A percentile compares a stretch with the other conserved stretches of the same genome.
phyloP scores from a whole-genome alignment of 805 yeast species.

The Barnettozyma pratensis region DNA sequence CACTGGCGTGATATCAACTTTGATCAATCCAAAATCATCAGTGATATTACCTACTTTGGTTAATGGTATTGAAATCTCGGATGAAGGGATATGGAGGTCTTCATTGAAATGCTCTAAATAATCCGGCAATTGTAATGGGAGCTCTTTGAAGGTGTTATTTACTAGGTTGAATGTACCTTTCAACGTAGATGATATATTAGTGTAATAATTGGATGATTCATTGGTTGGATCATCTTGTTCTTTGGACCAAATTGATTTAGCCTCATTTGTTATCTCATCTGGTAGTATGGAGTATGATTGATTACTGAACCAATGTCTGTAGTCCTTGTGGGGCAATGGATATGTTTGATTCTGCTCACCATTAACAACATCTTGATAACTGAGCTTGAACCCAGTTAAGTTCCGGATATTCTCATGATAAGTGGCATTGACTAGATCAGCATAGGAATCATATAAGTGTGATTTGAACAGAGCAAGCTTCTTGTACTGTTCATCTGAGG shows the following conservation, averaged over 20 bases:
- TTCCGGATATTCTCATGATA: conserved; percentile 58
- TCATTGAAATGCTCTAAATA: conserved; percentile 17
- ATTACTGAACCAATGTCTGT: conserved; percentile 41
- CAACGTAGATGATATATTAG: conserved; percentile 46
- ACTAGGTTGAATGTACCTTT: conserved; percentile 35
- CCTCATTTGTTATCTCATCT: conserved; percentile 42
- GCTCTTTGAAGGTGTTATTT: conserved; percentile 10
- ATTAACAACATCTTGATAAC: conserved; percentile 52
- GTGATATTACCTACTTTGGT: conserved; percentile 28
- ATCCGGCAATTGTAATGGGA: conserved; percentile 21
- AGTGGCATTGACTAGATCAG: conserved; percentile 34
- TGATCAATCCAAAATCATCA: conserved; percentile 27
- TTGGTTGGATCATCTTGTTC: conserved; percentile 19
- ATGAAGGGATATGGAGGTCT: conserved; percentile 9
- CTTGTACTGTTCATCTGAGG: conserved; percentile 29
- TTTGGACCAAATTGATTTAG: conserved; percentile 49
- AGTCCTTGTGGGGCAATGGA: conserved; percentile 47
- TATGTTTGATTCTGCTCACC: conserved; percentile 45
- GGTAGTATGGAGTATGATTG: conserved; percentile 59
- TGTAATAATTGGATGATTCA: conserved; percentile 21
- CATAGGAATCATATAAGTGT: conserved; percentile 29
- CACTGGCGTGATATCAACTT: conserved; percentile 15
- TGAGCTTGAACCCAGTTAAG: conserved; percentile 64
- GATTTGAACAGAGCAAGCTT: conserved; percentile 35
- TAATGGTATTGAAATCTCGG: background rate